phyloP scores from a whole-genome alignment of 352 stramenopile species.

The Elongisporangium anandrum region DNA sequence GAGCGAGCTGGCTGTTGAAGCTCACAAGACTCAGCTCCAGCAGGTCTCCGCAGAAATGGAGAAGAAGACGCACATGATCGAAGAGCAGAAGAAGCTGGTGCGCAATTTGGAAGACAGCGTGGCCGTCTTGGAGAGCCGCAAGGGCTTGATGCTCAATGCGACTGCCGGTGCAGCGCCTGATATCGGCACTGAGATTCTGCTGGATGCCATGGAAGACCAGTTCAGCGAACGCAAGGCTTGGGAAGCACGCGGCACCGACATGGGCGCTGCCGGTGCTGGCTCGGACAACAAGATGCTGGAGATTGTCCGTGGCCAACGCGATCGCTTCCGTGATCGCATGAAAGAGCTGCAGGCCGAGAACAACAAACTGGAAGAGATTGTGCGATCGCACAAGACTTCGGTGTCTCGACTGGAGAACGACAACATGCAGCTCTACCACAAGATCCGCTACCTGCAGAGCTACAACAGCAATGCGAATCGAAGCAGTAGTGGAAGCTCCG shows the following conservation, averaged over 20 bases:
- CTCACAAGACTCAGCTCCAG: constrained; percentile 28
- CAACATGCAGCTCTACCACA: constrained; percentile 91
- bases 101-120: constrained; percentile 67
- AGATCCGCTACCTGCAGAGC: constrained; percentile 85
- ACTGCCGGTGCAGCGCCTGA: constrained; percentile 23
- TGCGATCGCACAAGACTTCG: constrained; percentile 52
- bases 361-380: constrained; percentile 66
- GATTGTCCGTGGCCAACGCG: constrained; percentile 76
- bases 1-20: constrained; percentile 39
- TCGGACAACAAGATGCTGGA: constrained; percentile 81
- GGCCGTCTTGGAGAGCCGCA: constrained; percentile 44
- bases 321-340: constrained; percentile 79
- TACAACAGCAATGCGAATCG: constrained; percentile 33
- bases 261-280: constrained; percentile 8
- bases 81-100: constrained; percentile 45
- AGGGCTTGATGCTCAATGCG: constrained; percentile 17
- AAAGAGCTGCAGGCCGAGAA: constrained; percentile 78
- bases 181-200: constrained; percentile 58
- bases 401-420: constrained; percentile 77
- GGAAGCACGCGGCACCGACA: constrained; percentile 3
- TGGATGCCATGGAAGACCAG: constrained; percentile 71
- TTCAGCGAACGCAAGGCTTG: constrained; percentile 20
- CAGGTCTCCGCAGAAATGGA: constrained; percentile 23
- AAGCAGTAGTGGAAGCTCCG: neutral
- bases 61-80: constrained; percentile 31